Conservation (phyloP, 768 basidiomycete genomes). For the Xerocomellus amylosporus region DNA sequence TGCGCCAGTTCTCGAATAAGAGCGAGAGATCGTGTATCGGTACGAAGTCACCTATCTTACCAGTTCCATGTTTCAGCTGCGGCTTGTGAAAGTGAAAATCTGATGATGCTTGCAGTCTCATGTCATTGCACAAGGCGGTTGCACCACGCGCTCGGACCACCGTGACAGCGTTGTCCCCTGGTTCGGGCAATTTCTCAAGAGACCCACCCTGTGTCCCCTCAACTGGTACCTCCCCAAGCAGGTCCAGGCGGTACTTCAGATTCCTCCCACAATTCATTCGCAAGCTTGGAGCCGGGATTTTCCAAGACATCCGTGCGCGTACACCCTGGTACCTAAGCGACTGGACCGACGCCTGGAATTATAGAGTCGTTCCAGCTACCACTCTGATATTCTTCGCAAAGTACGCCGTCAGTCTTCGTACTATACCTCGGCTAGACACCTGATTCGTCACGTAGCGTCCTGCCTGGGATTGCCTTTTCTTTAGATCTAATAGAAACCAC, state of each 20-base stretch:
- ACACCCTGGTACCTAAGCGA: slow-evolving; percentile 80
- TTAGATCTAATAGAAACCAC: slow-evolving; percentile 91
- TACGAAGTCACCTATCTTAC: no score
- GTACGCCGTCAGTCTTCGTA: slow-evolving; percentile 38
- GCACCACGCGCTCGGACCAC: neutral
- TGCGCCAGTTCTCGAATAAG: no score
- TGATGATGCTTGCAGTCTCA: neutral
- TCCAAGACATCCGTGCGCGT: slow-evolving; percentile 65
- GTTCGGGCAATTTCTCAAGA: neutral
- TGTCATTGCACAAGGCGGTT: neutral
- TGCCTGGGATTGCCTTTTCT: slow-evolving; percentile 90
- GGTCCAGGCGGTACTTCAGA: neutral
- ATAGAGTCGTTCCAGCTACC: slow-evolving; percentile 84
- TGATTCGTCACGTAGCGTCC: slow-evolving; percentile 46
- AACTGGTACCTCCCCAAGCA: neutral
- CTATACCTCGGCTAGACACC: neutral
- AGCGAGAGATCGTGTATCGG: no score
- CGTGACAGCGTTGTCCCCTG: neutral
- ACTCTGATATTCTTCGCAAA: slow-evolving; percentile 85
- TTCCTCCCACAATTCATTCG: slow-evolving; percentile 18
- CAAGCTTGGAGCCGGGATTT: slow-evolving; percentile 58
- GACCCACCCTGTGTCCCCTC: neutral
- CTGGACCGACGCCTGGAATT: slow-evolving; percentile 92
- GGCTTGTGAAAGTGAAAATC: no score
- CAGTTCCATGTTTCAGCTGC: no score